Evolutionary conservation across 2,329 filamentous ascomycete genomes (phyloP), one percentile per base, ranked within the genome.

Genomic region (Claviceps paspali): DNA sequence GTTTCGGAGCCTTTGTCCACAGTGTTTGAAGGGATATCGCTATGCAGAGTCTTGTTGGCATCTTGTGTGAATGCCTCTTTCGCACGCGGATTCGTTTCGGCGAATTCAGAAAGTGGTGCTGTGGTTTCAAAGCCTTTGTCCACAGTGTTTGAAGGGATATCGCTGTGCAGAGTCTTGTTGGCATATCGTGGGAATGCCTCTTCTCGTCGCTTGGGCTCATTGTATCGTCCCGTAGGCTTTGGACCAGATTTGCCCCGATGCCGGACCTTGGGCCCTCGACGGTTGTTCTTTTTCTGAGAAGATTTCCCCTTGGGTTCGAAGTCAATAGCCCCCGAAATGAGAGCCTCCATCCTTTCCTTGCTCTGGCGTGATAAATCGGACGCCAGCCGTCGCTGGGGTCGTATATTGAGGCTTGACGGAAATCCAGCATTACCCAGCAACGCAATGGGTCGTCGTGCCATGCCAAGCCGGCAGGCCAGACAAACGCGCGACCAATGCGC

Each of bases 401-500:
- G 11, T 41, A 36, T 38, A 27, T 15, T 36, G 35, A 30, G 36
- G 31, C 19, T 41, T 6, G 35, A 21, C 41, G 44, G 21, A 45
- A 21, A 26, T 22, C 19, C 5, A 39, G 40, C 37, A 5, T 5
- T 22, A 8, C 5, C 21, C 22, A 7, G 26, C 4, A 37, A 32
- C 3, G 36, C 31, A 7, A 42, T 35, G 26, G 40, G 46, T 44
- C 47, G 48, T 33, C 45, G 49, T 3, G 45, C 37, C 14, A 60
- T 39, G 38, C 53, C 48, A 17, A 48, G 45, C 30, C 53, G 52
- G 42, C 59, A 61, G 47, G 47, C 47, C 33, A 52, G 45, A 42
- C 56, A 59, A 24, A 59, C 47, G 27, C 50, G 54, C 50, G 55
- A 50, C 42, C 51, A 47, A 36, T 49, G 45, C 7, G 41, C 47